Evolutionary conservation across 2,329 filamentous ascomycete genomes (phyloP), one percentile per base, ranked within the genome.

Genomic region (Karstenula rhodostoma): DNA sequence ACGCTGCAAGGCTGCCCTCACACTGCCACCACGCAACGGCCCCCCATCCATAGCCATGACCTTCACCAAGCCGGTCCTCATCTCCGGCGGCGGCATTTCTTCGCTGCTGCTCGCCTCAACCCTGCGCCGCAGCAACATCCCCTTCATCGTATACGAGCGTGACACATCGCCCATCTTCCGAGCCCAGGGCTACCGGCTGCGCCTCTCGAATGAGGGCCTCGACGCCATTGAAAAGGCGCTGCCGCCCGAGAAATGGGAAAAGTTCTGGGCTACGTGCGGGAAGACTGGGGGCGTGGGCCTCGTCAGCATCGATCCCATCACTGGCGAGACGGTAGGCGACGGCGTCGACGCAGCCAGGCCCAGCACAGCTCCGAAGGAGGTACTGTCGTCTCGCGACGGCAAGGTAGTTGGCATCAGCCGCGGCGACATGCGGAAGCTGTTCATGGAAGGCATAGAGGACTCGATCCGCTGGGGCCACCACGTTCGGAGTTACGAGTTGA

Each of bases 381-480:
- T 54, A 0, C 75, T 89, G 32, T 59, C 73, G 0, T 87, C 84
- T 17, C 81, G 86, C 22, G 86, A 79, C 42, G 86, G 84, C 5
- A 87, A 89, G 70, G 79, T 87, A 9, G 81, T 90, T 0, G 87
- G 87, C 0, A 87, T 90, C 43, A 82, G 86, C 0, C 78, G 88
- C 5, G 87, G 87, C 4, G 86, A 88, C 37, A 89, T 90, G 87
- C 81, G 88, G 2, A 80, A 75, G 49, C 63, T 86, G 5, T 89
- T 90, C 67, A 73, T 87, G 48, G 75, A 82, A 19, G 87, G 87
- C 1, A 83, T 83, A 58, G 87, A 89, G 61, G 71, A 81, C 0
- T 77, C 77, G 48, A 80, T 90, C 7, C 77, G 84, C 25, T 90
- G 86, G 85, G 79, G 73, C 12, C 82, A 82, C 57, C 81, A 84